Evolutionary conservation across 352 stramenopile species (phyloP).

Genomic region (Phytophthora fragariae): DNA sequence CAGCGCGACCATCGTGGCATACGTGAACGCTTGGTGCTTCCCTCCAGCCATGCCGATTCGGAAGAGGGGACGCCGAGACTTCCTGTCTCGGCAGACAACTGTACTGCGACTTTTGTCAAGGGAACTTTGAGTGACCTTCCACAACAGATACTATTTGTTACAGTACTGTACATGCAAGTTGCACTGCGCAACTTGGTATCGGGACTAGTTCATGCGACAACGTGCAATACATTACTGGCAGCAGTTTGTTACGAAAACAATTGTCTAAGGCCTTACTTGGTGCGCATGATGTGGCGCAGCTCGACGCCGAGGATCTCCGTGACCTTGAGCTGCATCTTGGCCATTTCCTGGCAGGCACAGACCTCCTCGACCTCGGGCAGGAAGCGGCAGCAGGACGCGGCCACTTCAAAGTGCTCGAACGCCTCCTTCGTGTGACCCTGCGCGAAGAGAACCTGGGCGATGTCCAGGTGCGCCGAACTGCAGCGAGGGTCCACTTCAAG

Average conservation of each 20-base stretch:
- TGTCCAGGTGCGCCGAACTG: constrained; percentile 85
- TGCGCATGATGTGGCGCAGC: constrained; percentile 86
- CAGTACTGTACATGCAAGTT: not conserved
- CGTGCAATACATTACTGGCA: too few relatives aligned
- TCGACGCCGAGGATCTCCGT: constrained; percentile 88
- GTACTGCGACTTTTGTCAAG: not conserved
- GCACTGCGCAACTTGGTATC: not conserved
- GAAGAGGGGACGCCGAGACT: not conserved
- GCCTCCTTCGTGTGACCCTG: constrained; percentile 76
- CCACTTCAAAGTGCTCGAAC: constrained; percentile 78
- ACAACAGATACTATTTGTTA: constrained; percentile 20
- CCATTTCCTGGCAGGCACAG: constrained; percentile 77
- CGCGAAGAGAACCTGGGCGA: constrained; percentile 87
- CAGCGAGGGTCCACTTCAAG: constrained; percentile 79
- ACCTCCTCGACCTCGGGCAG: constrained; percentile 86
- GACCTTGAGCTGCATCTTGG: constrained; percentile 87
- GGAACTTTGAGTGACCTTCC: not conserved
- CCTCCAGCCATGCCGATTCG: constrained; percentile 34
- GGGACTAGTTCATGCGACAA: too few relatives aligned
- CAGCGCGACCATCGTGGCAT: constrained; percentile 68
- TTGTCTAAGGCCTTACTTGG: constrained; percentile 51
- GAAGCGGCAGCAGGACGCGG: constrained; percentile 80
- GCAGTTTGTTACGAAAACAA: not conserved
- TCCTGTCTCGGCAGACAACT: too few relatives aligned
- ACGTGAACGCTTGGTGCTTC: constrained; percentile 79